These are phyloP conservation scores for Scytalidium lignicola DNA, from an alignment of 2,329 filamentous ascomycete genomes.

Conservation along the genomic window DNA sequence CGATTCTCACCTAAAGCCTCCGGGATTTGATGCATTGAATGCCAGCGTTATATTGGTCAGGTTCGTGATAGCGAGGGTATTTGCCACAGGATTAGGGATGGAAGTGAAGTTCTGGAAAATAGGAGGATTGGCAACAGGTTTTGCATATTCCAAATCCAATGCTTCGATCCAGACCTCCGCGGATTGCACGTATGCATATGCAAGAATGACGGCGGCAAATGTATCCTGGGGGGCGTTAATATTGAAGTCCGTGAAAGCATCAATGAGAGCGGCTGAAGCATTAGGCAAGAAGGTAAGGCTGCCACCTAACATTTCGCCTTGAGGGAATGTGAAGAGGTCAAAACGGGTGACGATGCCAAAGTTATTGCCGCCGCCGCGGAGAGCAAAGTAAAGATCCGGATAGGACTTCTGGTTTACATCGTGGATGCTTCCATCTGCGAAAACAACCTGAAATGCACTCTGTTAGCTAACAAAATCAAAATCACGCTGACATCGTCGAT, in stretches of 20 bases:
- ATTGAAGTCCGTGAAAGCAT: constrained; percentile 3
- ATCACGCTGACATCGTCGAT: no score
- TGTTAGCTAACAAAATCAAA: neutral
- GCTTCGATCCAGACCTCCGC: constrained; percentile 1
- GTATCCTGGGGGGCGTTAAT: constrained; percentile 7
- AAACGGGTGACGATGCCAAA: constrained; percentile 47
- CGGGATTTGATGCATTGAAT: constrained; percentile 16
- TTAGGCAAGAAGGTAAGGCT: neutral
- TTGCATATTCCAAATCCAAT: constrained; percentile 5
- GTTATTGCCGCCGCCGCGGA: constrained; percentile 53
- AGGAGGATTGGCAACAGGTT: constrained; percentile 10
- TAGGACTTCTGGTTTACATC: constrained; percentile 34
- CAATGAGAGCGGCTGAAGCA: neutral
- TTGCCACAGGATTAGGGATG: constrained; percentile 9
- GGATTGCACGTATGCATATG: constrained; percentile 4
- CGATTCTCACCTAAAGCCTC: constrained; percentile 9
- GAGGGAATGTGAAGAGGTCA: constrained; percentile 18
- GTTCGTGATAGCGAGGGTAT: constrained; percentile 12
- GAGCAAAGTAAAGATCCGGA: constrained; percentile 45
- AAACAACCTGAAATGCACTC: constrained; percentile 24
- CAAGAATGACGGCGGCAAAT: constrained; percentile 7
- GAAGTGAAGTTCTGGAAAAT: constrained; percentile 13
- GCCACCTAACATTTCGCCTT: constrained; percentile 9
- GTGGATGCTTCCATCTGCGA: constrained; percentile 44
- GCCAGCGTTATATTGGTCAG: constrained; percentile 14